These are phyloP conservation scores for Iris macrosiphon DNA, from an alignment of 106 monocot species.

Conservation along the genomic window DNA sequence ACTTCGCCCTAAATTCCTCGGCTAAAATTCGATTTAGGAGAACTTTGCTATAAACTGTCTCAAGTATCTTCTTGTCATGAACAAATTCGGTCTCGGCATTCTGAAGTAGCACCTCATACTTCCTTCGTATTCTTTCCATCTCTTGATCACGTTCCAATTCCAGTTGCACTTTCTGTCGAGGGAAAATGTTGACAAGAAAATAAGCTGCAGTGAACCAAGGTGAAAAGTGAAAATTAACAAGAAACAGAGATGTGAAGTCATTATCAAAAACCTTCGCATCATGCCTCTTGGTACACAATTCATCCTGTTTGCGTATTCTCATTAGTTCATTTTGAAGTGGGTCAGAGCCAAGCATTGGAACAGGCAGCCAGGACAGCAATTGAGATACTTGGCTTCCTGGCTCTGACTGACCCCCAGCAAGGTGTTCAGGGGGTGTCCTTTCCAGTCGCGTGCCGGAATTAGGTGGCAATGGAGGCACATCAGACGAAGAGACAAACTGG, in stretches of 20 bases:
- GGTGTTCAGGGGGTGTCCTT: constrained; percentile 5
- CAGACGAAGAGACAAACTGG: background rate
- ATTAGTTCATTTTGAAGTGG: constrained; percentile 63
- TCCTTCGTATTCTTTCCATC: constrained; percentile 35
- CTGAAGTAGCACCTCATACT: constrained; percentile 37
- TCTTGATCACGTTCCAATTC: constrained; percentile 37
- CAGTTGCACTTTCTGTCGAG: constrained; percentile 40
- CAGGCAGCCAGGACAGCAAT: constrained; percentile 25
- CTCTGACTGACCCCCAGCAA: constrained; percentile 1
- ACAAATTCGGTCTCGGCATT: constrained; percentile 22
- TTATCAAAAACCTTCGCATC: constrained; percentile 63
- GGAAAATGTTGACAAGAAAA: too few relatives aligned
- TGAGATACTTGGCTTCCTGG: constrained; percentile 2
- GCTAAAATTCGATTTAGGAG: constrained; percentile 38
- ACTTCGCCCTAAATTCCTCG: constrained; percentile 59
- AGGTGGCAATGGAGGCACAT: background rate
- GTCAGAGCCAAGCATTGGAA: constrained; percentile 36
- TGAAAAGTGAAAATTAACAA: too few relatives aligned
- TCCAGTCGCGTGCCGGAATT: background rate
- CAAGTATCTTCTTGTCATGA: constrained; percentile 27
- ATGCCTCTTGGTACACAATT: constrained; percentile 26
- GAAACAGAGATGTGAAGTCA: too few relatives aligned
- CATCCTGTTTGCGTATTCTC: constrained; percentile 41
- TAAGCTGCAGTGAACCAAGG: too few relatives aligned
- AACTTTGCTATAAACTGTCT: constrained; percentile 41